These are phyloP conservation scores for Panus rudis DNA, from an alignment of 768 basidiomycete species.

Conservation along the genomic window DNA sequence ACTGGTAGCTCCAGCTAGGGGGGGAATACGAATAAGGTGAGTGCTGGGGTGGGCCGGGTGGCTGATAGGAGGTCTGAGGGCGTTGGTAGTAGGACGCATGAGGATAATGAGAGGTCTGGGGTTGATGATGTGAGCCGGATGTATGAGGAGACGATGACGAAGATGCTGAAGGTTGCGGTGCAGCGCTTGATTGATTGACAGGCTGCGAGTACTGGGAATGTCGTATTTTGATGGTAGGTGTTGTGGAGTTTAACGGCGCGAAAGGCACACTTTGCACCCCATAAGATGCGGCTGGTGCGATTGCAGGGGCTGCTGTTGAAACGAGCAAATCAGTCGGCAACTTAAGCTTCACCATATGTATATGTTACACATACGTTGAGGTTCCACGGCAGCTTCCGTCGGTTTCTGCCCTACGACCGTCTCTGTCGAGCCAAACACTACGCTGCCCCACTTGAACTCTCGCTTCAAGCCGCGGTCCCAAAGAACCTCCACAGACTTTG, in stretches of 20 bases:
- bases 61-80: neutral
- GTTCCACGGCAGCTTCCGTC: slow-evolving; percentile 41
- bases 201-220: slow-evolving; percentile 14
- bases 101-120: neutral
- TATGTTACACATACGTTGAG: slow-evolving; percentile 42
- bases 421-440: slow-evolving; percentile 71
- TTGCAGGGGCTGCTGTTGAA: neutral
- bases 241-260: neutral
- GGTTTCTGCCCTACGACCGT: slow-evolving; percentile 69
- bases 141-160: neutral
- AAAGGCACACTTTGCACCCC: neutral
- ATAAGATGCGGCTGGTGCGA: neutral
- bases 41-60: too few relatives aligned
- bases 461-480: slow-evolving; percentile 72
- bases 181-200: slow-evolving; percentile 13
- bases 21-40: neutral
- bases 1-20: neutral
- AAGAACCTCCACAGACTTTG: slow-evolving; percentile 66
- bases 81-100: neutral
- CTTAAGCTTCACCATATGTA: neutral
- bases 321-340: neutral
- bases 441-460: slow-evolving; percentile 79
- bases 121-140: neutral
- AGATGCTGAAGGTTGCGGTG: neutral
- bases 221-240: slow-evolving; percentile 14